phyloP scores from a whole-genome alignment of 768 basidiomycete species.

The Suillus placidus region DNA sequence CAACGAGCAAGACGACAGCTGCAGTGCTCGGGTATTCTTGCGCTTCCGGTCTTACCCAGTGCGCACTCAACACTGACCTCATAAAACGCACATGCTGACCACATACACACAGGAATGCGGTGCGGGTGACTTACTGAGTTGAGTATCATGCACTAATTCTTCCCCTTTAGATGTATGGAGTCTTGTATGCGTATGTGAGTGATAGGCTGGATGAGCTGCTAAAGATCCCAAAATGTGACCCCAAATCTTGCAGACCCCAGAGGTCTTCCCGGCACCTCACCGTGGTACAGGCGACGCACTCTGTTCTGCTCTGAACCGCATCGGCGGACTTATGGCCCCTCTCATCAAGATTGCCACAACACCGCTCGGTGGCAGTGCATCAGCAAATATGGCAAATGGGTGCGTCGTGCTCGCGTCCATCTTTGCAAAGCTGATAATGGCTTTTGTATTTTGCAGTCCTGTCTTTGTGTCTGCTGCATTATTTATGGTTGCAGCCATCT shows the following conservation, averaged over 20 bases:
- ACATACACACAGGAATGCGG: slow-evolving; percentile 36
- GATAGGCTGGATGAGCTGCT: not conserved
- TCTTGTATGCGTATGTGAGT: slow-evolving; percentile 49
- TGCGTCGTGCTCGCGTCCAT: slow-evolving; percentile 19
- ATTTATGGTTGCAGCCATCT: slow-evolving; percentile 43
- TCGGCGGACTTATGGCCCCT: slow-evolving; percentile 50
- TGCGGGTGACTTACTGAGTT: slow-evolving; percentile 18
- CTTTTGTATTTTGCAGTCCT: slow-evolving; percentile 34
- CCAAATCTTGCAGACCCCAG: slow-evolving; percentile 42
- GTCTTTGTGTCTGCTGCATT: slow-evolving; percentile 51
- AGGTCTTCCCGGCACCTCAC: slow-evolving; percentile 60
- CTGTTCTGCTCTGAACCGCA: slow-evolving; percentile 50
- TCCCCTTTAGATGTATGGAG: slow-evolving; percentile 48
- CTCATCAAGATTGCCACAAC: slow-evolving; percentile 52
- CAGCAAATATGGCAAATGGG: slow-evolving; percentile 40
- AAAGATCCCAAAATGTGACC: not conserved
- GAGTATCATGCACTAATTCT: slow-evolving; percentile 6
- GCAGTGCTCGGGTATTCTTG: slow-evolving; percentile 51
- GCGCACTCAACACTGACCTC: slow-evolving; percentile 17
- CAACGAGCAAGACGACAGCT: slow-evolving; percentile 44
- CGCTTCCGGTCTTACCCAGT: slow-evolving; percentile 45
- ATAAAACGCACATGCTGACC: not conserved
- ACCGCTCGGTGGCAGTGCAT: slow-evolving; percentile 29
- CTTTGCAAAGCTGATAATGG: not conserved
- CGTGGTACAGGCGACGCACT: slow-evolving; percentile 58